Evolutionary conservation across 2,329 filamentous ascomycete species (phyloP).

Genomic region (Hypoxylon sp.): DNA sequence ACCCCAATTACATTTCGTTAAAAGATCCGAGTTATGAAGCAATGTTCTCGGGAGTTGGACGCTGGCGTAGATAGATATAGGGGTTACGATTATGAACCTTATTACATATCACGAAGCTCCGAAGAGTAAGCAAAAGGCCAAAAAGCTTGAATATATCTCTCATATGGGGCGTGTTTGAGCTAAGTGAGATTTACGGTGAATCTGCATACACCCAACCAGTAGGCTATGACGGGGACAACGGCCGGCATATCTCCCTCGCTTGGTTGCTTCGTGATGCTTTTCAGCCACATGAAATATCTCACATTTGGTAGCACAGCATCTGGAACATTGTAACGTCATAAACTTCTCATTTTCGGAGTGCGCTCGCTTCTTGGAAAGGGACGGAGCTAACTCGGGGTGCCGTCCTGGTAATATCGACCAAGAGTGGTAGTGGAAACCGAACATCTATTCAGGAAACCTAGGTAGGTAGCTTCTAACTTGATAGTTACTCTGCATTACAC

Average conservation of each 20-base stretch:
- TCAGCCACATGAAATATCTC: background rate
- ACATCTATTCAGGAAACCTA: conserved; percentile 3
- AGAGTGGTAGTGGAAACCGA: background rate
- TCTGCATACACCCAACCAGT: background rate
- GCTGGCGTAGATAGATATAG: background rate
- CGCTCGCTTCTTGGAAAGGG: background rate
- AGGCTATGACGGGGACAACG: background rate
- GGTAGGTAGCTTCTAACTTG: background rate
- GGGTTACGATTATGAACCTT: background rate
- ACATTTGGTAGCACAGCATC: conserved; percentile 14
- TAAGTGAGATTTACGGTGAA: background rate
- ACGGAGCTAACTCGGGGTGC: background rate
- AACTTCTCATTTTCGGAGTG: conserved; percentile 3
- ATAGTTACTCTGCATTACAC: background rate
- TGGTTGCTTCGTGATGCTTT: background rate
- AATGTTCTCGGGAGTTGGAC: background rate
- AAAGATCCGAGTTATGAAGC: background rate
- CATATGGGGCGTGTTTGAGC: background rate
- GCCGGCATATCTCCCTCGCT: background rate
- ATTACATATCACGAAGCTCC: background rate
- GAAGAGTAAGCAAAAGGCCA: background rate
- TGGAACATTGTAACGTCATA: conserved; percentile 14
- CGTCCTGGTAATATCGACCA: background rate
- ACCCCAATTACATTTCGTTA: background rate
- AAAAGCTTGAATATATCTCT: background rate